Evolutionary conservation across 345 rosid genomes (phyloP).

Genomic region (Populus davidiana): DNA sequence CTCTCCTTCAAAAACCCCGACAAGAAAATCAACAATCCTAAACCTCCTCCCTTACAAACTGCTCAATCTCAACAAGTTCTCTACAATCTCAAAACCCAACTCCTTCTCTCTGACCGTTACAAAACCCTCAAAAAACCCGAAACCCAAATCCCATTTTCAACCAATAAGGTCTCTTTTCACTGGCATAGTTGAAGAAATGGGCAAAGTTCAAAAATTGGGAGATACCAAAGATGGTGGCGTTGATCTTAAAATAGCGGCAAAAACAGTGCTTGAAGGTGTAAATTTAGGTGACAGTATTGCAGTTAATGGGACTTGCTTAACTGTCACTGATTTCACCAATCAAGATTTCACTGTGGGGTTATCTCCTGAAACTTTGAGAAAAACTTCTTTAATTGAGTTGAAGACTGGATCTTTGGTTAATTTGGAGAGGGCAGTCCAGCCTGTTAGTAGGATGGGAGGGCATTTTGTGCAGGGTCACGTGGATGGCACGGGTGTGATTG

Average conservation of each 20-base stretch:
- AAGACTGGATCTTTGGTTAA: constrained; percentile 70
- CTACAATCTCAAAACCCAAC: neutral
- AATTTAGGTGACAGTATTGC: constrained; percentile 84
- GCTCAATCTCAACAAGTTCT: neutral
- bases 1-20: neutral
- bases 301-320: constrained; percentile 80
- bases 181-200: constrained; percentile 89
- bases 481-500: constrained; percentile 85
- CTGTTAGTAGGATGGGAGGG: constrained; percentile 77
- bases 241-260: constrained; percentile 56
- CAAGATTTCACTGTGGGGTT: constrained; percentile 66
- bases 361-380: constrained; percentile 74
- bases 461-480: constrained; percentile 96
- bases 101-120: neutral
- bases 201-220: constrained; percentile 54
- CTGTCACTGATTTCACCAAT: constrained; percentile 59
- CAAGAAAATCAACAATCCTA: neutral
- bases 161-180: constrained; percentile 61
- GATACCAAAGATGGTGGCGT: constrained; percentile 55
- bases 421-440: constrained; percentile 80
- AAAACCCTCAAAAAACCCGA: neutral
- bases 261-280: constrained; percentile 59
- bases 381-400: constrained; percentile 67
- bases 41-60: neutral
- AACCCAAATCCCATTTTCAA: neutral